These are phyloP conservation scores for Quercus suber DNA, from an alignment of 306 rosid genomes.

Conservation along the genomic window DNA sequence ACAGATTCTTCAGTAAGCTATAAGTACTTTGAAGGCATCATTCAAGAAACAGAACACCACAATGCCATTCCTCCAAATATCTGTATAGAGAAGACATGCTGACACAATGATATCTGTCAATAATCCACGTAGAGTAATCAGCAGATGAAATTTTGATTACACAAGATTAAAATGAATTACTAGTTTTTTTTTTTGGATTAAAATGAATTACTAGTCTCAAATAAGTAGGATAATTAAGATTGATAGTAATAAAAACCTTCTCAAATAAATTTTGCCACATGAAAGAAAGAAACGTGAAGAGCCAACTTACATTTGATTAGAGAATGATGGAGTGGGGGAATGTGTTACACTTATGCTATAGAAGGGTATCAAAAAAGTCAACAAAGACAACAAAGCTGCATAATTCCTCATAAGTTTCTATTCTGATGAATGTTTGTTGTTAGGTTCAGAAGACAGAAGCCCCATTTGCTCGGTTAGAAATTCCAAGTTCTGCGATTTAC, in stretches of 20 bases:
- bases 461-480: slow-evolving; percentile 43
- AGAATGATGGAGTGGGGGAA: background rate
- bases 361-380: background rate
- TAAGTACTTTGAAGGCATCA: too few relatives aligned
- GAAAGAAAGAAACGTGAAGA: background rate
- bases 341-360: background rate
- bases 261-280: background rate
- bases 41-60: too few relatives aligned
- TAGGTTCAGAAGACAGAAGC: slow-evolving; percentile 37
- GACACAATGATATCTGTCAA: background rate
- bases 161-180: background rate
- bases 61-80: too few relatives aligned
- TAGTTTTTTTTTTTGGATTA: background rate
- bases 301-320: slow-evolving; percentile 8
- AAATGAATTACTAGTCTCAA: background rate
- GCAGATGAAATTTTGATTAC: background rate
- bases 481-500: slow-evolving; percentile 33
- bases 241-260: background rate
- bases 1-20: too few relatives aligned
- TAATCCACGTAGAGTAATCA: background rate
- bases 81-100: background rate
- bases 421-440: slow-evolving; percentile 14
- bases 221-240: background rate
- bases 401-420: background rate
- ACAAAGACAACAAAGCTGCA: background rate